A percentile compares a stretch with the other conserved stretches of the same genome.
phyloP scores from a whole-genome alignment of 768 basidiomycete genomes.

The Pleurotus eryngii region DNA sequence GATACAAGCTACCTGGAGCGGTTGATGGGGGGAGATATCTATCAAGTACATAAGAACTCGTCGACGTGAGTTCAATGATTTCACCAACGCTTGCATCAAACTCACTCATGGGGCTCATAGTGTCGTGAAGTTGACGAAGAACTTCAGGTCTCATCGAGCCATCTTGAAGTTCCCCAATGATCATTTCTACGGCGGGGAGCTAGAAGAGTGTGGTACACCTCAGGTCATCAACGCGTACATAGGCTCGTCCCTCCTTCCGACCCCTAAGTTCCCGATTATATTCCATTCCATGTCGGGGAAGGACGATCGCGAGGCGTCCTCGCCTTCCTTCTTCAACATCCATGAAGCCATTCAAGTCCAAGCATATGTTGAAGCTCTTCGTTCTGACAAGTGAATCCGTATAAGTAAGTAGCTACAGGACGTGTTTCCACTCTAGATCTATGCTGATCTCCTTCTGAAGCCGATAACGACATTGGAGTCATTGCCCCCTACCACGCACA shows the following conservation, averaged over 20 bases:
- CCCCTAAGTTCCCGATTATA: constrained; percentile 52
- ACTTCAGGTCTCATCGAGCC: constrained; percentile 60
- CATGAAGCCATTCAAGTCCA: constrained; percentile 55
- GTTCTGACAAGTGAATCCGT: constrained; percentile 28
- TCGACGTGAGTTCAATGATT: neutral
- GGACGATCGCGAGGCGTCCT: constrained; percentile 63
- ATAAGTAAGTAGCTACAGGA: constrained; percentile 33
- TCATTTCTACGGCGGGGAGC: constrained; percentile 53
- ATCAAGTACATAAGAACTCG: constrained; percentile 27
- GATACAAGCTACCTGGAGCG: constrained; percentile 62
- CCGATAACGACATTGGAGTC: constrained; percentile 52
- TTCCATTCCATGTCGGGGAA: constrained; percentile 60
- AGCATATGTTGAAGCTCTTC: constrained; percentile 39
- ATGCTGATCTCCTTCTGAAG: constrained; percentile 22
- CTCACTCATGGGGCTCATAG: constrained; percentile 33
- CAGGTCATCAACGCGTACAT: constrained; percentile 37
- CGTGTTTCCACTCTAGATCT: constrained; percentile 11
- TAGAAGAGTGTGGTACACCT: constrained; percentile 43
- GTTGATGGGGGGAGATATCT: constrained; percentile 45
- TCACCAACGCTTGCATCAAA: too few relatives aligned
- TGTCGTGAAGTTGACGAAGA: constrained; percentile 59
- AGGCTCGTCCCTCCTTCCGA: constrained; percentile 36
- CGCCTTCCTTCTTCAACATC: constrained; percentile 72
- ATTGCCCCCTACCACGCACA: constrained; percentile 66
- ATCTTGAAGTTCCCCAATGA: constrained; percentile 64